Base-by-base conservation (phyloP, 352 stramenopile species). In the Phytophthora rubi region DNA sequence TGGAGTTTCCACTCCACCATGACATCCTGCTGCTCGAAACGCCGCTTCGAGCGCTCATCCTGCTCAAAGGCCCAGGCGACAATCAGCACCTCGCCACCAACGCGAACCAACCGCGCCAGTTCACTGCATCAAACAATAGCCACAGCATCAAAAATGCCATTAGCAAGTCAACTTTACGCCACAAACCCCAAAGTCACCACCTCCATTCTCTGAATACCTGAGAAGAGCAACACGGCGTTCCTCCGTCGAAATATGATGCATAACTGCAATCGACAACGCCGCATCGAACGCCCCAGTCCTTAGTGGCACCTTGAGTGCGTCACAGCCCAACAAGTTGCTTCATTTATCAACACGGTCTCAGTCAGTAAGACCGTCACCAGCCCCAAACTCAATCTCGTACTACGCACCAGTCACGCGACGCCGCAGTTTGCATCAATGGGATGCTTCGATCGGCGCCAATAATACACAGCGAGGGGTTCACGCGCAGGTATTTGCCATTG, bases 1-100 rank as follows among this genome's bases (percentile, higher is more conserved):
- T 95, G 88, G 4, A 95, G 77, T 58, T 95, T 95, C 86, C 85
- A 94, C 72, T 95, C 83, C 48, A 94, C 88, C 77, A 94, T 91
- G 42, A 94, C 88, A 55, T 95, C 88, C 59, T 94, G 86, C 59
- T 83, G 53, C 16, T 90, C 77, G 64, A 95, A 95, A 57, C 79
- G 76, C 4, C 88, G 80, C 72, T 94, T 95, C 13, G 88, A 95
- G 4, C 73, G 67, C 70, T 75, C 75, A 53, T 95, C 88, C 63
- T 96, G 88, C 62, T 96, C 86, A 33, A 94, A 94, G 10, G 88
- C 86, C 86, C 88, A 96, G 9, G 83, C 88, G 13, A 94, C 85
- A 51, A 96, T 79, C 30, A 82, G 77, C 18, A 96, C 56, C 0
- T 76, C 61, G 0, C 82, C 85, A 12, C 88, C 83, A 26, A 91